Evolutionary conservation across 116 monocot species (phyloP), one percentile per base, ranked within the genome.

Genomic region (Dioscorea cayenensis): DNA sequence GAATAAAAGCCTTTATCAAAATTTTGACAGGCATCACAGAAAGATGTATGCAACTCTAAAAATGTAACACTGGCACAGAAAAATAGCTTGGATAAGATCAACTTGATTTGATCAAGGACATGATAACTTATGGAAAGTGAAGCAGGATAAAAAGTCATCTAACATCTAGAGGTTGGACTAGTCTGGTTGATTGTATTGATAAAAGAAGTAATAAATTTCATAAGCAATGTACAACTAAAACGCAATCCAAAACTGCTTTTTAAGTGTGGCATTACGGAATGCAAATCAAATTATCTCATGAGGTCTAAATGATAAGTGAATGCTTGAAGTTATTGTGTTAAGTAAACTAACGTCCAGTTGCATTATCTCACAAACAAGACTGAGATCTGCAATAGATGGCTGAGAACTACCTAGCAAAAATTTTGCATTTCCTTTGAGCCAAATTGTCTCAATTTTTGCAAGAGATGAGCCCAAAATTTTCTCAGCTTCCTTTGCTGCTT

Each of bases 371-470:
- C 94, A 99, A 16, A 84, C 99, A 78, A 99, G 89, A 72, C 91
- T 89, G 65, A 99, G 86, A 80, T 99, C 99, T 35, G 99, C 99
- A 71, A 99, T 99, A 36, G 99, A 94, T 84, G 94, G 99, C 73
- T 71, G 79, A 68, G 35, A 69, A 66, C 80, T 91, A 37, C 94
- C 94, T 14, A 94, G 20, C 65, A 99, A 75, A 73, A 94, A 99
- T 78, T 85, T 81, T 51, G 78, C 69, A 60, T 94, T 72, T n/a
- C 87, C 89, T 66, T 91, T 86, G 38, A 99, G 94, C 91, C 91
- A 99, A 50, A 87, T 16, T 12, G 83, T 75, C 71, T 99, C 91
- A 49, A 94, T 86, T 23, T 17, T 77, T 49, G 78, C 80, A 17
- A 99, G 89, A 20, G 99, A 94, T 36, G 74, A 71, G 7, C 36